phyloP scores from a whole-genome alignment of 805 yeast genomes.

The Sugiyamaella boreocaroliniensis region DNA sequence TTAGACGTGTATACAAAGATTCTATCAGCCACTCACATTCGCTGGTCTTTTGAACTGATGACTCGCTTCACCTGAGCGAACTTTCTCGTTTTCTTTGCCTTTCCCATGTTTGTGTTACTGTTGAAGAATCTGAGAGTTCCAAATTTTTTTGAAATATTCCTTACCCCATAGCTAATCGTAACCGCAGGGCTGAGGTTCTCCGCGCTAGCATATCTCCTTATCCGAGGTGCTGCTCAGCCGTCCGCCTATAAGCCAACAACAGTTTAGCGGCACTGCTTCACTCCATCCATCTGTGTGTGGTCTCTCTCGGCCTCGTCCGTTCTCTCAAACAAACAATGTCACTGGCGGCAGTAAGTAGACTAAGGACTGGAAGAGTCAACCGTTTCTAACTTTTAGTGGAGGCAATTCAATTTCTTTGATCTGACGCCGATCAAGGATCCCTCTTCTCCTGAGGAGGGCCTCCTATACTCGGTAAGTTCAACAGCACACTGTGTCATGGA shows the following conservation, averaged over 20 bases:
- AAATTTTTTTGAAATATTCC: not conserved
- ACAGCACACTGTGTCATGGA: not conserved
- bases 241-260: not conserved
- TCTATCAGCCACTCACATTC: not conserved
- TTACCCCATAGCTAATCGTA: not conserved
- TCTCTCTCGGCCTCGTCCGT: no score
- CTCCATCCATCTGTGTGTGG: no score
- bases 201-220: not conserved
- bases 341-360: not conserved
- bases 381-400: conserved; percentile 40
- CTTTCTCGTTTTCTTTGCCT: conserved; percentile 94
- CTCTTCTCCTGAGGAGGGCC: conserved; percentile 48
- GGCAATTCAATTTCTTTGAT: conserved; percentile 84
- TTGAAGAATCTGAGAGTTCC: not conserved
- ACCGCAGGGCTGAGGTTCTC: not conserved
- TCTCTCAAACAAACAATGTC: not conserved
- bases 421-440: conserved; percentile 83
- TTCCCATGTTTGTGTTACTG: conserved; percentile 74
- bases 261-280: not conserved
- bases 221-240: not conserved
- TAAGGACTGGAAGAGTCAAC: not conserved
- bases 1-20: not conserved
- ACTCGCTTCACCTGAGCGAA: conserved; percentile 88
- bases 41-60: conserved; percentile 58
- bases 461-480: conserved; percentile 55